Evolutionary conservation across 805 yeast species (phyloP), one percentile per base, ranked within the genome.

Genomic region (Wilhelminamyces savonicus): DNA sequence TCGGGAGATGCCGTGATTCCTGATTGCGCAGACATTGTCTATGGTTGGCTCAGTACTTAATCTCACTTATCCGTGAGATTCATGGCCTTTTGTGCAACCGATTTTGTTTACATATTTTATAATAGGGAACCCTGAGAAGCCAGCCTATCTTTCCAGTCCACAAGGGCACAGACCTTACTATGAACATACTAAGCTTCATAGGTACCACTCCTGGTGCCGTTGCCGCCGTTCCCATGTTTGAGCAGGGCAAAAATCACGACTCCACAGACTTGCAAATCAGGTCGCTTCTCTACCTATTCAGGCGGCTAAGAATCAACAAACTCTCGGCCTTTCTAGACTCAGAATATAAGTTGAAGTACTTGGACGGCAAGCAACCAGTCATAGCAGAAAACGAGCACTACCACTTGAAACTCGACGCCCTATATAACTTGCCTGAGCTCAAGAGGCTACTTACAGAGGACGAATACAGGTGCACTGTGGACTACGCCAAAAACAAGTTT

Each of bases 401-500:
- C 21, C 34, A 22, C 29, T 21, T 36, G 15, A 75, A 73, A 40
- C 55, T 80, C 31, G 87, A 81, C 45, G 37, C 52, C 10, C 59
- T 73, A 40, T 81, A 78, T 46, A 76, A 77, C 47, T 51, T 62
- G 24, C 30, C 38, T 0, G 62, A 49, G 21, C 75, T 81, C 41
- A 61, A 63, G 28, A 37, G 44, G 7, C 39, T 54, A 6, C 36
- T 80, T 24, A 32, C 61, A n/a, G 38, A 54, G 10, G 84, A 80
- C 49, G 78, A 78, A 32, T 77, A 79, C 46, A 60, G 87, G 16
- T 75, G 81, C 9, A 57, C 78, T 32, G 66, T 77, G 13, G 88
- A 81, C 46, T 81, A 76, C 68, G 48, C 62, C 27, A 78, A 78
- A 45, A 81, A 81, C 59, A 72, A 74, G 51, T 79, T 78, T 50